phyloP scores from a whole-genome alignment of 176 grass and related monocot species.

The Carex littledalei region DNA sequence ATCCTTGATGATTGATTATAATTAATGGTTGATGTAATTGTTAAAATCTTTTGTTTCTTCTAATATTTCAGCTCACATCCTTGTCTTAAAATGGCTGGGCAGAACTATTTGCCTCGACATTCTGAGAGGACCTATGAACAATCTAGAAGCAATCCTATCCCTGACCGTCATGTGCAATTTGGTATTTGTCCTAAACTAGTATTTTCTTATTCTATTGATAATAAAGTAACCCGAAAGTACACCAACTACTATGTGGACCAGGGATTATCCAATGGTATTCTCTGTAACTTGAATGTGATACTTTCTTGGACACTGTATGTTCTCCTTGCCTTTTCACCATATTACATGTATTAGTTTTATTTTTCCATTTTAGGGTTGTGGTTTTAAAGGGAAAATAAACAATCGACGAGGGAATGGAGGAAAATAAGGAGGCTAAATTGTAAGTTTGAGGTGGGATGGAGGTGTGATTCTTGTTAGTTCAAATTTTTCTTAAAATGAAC shows the following conservation, averaged over 20 bases:
- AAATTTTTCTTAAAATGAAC: background rate
- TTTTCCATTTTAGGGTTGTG: background rate
- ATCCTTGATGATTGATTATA: background rate
- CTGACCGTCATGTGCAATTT: background rate
- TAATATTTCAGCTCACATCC: background rate
- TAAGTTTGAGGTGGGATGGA: background rate
- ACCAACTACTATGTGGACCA: background rate
- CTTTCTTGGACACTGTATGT: background rate
- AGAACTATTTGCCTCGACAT: constrained; percentile 21
- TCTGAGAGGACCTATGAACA: constrained; percentile 9
- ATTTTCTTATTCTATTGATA: background rate
- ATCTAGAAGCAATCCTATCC: constrained; percentile 12
- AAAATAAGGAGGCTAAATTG: background rate
- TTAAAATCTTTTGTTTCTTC: background rate
- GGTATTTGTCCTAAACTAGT: constrained; percentile 3
- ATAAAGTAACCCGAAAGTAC: background rate
- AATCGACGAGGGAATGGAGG: background rate
- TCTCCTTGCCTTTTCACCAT: background rate
- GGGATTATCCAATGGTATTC: background rate
- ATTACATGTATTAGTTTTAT: background rate
- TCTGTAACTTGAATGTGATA: background rate
- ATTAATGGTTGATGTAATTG: background rate
- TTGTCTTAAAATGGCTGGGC: background rate
- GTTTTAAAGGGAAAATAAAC: background rate
- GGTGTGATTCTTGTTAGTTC: background rate